Evolutionary conservation across 306 rosid genomes (phyloP).

Genomic region (Carpinus fangiana): DNA sequence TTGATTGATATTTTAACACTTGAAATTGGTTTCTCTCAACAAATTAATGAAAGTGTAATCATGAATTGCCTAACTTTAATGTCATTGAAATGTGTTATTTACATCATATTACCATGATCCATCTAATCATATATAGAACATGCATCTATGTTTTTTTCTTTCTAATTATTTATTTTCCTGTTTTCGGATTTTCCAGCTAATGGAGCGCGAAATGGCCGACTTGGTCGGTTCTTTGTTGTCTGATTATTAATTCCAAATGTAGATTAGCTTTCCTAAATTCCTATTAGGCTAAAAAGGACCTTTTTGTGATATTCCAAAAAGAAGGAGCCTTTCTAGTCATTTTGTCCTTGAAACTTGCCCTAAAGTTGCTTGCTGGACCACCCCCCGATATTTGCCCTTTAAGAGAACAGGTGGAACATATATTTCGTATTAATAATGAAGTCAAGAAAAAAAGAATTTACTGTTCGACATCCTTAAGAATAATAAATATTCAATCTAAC

Average conservation of each 20-base stretch:
- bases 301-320: slow-evolving; percentile 60
- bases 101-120: too few relatives aligned
- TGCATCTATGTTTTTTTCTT: too few relatives aligned
- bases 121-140: too few relatives aligned
- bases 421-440: slow-evolving; percentile 34
- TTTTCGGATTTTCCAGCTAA: too few relatives aligned
- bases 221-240: too few relatives aligned
- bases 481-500: slow-evolving; percentile 32
- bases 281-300: slow-evolving; percentile 37
- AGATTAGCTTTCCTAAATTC: neutral
- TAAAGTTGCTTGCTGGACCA: slow-evolving; percentile 45
- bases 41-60: neutral
- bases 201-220: too few relatives aligned
- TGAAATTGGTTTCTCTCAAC: neutral
- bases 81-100: too few relatives aligned
- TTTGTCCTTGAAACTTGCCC: slow-evolving; percentile 52
- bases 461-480: slow-evolving; percentile 34
- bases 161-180: too few relatives aligned
- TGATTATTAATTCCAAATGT: neutral
- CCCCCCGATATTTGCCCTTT: slow-evolving; percentile 21
- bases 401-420: slow-evolving; percentile 34
- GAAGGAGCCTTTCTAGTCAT: slow-evolving; percentile 57
- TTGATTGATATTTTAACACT: too few relatives aligned
- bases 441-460: slow-evolving; percentile 23
- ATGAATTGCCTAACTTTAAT: too few relatives aligned